Percentiles rank a stretch among this genome's conserved stretches.
These are phyloP conservation scores for Eucalyptus curtisii DNA, from an alignment of 345 rosid species.

Conservation along the genomic window DNA sequence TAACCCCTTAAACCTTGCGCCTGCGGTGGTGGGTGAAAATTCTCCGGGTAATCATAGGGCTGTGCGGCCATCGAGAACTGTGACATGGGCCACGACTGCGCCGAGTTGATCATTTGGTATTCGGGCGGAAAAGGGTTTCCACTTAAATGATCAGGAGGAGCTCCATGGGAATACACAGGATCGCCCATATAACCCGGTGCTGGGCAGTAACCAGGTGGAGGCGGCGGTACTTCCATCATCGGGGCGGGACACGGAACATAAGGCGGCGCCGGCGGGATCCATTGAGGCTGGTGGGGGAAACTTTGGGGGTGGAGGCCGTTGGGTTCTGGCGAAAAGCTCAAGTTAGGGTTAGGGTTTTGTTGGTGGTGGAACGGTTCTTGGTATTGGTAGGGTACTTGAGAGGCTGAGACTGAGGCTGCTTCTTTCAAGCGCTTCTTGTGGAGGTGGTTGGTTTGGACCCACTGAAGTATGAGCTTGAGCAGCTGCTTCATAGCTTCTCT, in stretches of 20 bases:
- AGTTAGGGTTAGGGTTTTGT: conserved; percentile 24
- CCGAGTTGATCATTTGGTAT: conserved; percentile 30
- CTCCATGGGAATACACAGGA: background rate
- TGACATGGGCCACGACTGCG: conserved; percentile 34
- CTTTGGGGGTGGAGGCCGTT: background rate
- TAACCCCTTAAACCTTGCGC: conserved; percentile 37
- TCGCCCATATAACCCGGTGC: conserved; percentile 20
- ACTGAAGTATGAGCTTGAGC: conserved; percentile 84
- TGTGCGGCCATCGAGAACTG: conserved; percentile 25
- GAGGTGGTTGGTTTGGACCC: conserved; percentile 91
- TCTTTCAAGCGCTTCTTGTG: conserved; percentile 37
- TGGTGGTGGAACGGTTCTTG: conserved; percentile 30
- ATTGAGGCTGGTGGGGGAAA: conserved; percentile 27
- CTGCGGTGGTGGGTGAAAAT: conserved; percentile 4
- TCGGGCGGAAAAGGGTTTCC: background rate
- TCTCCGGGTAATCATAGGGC: conserved; percentile 11
- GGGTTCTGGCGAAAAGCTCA: conserved; percentile 13
- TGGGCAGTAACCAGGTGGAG: background rate
- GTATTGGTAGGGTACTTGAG: conserved; percentile 1
- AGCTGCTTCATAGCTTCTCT: conserved; percentile 89
- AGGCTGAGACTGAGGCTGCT: background rate
- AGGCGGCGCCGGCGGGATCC: conserved; percentile 25
- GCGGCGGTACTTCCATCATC: background rate
- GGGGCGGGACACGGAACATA: conserved; percentile 16
- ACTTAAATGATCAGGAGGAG: background rate